A percentile compares a stretch with the other conserved stretches of the same genome.
phyloP scores from a whole-genome alignment of 352 stramenopile species.

The Phytopythium mirpurense region DNA sequence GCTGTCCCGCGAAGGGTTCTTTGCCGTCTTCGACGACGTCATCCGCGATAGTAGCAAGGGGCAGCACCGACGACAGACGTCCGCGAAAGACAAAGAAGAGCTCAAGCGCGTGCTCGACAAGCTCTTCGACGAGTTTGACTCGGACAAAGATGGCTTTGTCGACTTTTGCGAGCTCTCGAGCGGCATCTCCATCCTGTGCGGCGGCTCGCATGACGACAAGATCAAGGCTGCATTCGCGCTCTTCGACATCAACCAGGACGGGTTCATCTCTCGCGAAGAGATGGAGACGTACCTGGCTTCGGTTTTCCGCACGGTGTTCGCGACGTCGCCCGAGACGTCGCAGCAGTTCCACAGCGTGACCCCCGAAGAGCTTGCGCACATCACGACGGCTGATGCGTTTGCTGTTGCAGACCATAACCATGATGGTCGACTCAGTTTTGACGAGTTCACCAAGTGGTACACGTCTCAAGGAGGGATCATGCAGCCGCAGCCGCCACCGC shows the following conservation, averaged over 20 bases:
- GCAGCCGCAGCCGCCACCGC: not conserved
- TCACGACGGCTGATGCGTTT: constrained; percentile 75
- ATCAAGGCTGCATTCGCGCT: constrained; percentile 76
- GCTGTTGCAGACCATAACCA: constrained; percentile 46
- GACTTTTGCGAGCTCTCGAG: constrained; percentile 85
- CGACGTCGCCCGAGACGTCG: constrained; percentile 39
- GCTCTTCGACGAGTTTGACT: constrained; percentile 79
- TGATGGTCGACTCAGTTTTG: constrained; percentile 66
- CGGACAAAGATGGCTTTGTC: constrained; percentile 67
- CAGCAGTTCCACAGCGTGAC: constrained; percentile 45
- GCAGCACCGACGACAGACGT: constrained; percentile 20
- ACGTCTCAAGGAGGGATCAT: constrained; percentile 18
- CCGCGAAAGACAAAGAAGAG: constrained; percentile 24
- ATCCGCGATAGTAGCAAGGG: constrained; percentile 26
- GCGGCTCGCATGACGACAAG: constrained; percentile 76
- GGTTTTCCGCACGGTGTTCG: constrained; percentile 82
- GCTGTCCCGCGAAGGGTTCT: constrained; percentile 56
- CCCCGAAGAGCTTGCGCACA: constrained; percentile 57
- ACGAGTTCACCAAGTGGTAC: constrained; percentile 87
- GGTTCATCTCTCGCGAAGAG: constrained; percentile 74
- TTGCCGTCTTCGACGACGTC: constrained; percentile 66
- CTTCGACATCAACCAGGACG: constrained; percentile 87
- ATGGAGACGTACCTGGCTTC: constrained; percentile 86
- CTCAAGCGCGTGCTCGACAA: constrained; percentile 48
- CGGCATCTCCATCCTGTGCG: constrained; percentile 79